Evolutionary conservation across 176 grass and related monocot species (phyloP).

Genomic region (Zoysia japonica): DNA sequence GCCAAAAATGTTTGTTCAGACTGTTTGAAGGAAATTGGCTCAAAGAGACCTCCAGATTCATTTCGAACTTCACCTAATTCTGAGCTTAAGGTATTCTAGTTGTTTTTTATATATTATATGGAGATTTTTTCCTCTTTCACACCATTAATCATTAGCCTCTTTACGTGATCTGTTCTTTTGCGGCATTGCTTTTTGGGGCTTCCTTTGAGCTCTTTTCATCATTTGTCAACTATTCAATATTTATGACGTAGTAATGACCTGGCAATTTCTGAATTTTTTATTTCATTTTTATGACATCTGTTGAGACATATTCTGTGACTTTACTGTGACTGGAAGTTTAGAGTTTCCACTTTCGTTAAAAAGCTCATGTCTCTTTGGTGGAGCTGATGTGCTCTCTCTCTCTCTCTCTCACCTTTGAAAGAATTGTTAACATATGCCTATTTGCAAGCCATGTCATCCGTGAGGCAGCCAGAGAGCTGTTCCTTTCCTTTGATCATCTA

Average conservation of each 20-base stretch:
- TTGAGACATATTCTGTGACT: background rate
- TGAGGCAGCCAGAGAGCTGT: no score
- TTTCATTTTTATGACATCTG: background rate
- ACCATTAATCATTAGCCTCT: slow-evolving; percentile 1
- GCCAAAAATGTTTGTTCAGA: slow-evolving; percentile 78
- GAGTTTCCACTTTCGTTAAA: no score
- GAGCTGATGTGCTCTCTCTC: no score
- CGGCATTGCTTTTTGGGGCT: slow-evolving; percentile 16
- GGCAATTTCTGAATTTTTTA: background rate
- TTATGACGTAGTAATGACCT: background rate
- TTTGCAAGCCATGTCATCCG: no score
- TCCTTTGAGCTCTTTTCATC: background rate
- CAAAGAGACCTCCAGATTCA: slow-evolving; percentile 57
- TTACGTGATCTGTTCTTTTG: slow-evolving; percentile 12
- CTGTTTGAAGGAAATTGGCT: slow-evolving; percentile 55
- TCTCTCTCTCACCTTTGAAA: no score
- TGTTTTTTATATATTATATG: background rate
- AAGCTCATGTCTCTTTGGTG: no score
- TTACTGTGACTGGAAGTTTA: background rate
- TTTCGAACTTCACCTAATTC: slow-evolving; percentile 53
- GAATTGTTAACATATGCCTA: no score
- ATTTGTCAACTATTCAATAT: background rate
- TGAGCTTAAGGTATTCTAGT: slow-evolving; percentile 53
- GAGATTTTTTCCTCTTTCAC: background rate
- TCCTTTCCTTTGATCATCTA: no score